phyloP scores from a whole-genome alignment of 2,329 filamentous ascomycete species.

The Achaetomium macrosporum region DNA sequence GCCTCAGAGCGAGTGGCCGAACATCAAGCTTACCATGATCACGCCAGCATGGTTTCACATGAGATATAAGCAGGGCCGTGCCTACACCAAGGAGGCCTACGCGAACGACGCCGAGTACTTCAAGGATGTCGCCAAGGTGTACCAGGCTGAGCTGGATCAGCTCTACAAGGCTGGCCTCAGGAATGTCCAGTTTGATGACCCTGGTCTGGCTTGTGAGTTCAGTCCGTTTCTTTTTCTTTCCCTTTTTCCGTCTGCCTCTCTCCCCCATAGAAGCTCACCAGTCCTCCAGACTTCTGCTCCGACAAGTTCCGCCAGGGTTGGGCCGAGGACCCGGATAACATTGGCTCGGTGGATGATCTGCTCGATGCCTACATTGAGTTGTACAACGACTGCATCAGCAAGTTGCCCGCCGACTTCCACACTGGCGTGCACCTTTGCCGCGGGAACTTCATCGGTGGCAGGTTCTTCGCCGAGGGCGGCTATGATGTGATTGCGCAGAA shows the following conservation, averaged over 20 bases:
- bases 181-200: slow-evolving; percentile 64
- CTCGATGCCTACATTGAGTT: slow-evolving; percentile 70
- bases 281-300: slow-evolving; percentile 60
- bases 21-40: slow-evolving; percentile 51
- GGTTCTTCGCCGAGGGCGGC: slow-evolving; percentile 60
- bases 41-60: slow-evolving; percentile 51
- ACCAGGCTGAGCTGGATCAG: slow-evolving; percentile 55
- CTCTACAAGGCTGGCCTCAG: slow-evolving; percentile 57
- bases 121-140: slow-evolving; percentile 58
- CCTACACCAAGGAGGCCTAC: slow-evolving; percentile 53
- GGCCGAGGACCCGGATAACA: slow-evolving; percentile 61
- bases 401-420: slow-evolving; percentile 63
- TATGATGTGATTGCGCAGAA: slow-evolving; percentile 63
- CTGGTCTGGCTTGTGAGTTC: slow-evolving; percentile 58
- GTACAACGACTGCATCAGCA: slow-evolving; percentile 66
- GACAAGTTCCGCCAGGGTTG: slow-evolving; percentile 66
- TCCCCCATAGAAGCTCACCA: slow-evolving; percentile 6
- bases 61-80: slow-evolving; percentile 48
- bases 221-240: background rate
- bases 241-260: background rate
- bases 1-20: slow-evolving; percentile 43
- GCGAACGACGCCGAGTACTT: slow-evolving; percentile 57
- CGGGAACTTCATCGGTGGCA: slow-evolving; percentile 60
- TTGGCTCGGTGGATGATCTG: slow-evolving; percentile 61
- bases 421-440: slow-evolving; percentile 71